Percentiles rank a stretch among this genome's conserved stretches.
These are phyloP conservation scores for Viola pubescens DNA, from an alignment of 441 rosid species.

Conservation along the genomic window DNA sequence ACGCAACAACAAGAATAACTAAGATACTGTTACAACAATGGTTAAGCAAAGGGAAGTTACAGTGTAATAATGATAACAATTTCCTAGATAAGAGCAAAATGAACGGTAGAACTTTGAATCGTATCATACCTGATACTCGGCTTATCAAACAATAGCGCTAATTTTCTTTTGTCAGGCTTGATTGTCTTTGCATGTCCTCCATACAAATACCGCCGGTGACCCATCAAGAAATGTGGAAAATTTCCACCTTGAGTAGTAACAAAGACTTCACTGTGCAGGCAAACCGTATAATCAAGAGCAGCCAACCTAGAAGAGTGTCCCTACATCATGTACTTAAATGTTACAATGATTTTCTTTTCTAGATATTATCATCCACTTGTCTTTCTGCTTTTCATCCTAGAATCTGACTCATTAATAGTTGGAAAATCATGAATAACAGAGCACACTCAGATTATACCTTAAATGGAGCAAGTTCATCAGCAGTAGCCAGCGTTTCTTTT, in stretches of 20 bases:
- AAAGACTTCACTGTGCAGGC: conserved; percentile 90
- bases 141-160: conserved; percentile 74
- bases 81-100: background rate
- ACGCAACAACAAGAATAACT: too few species aligned
- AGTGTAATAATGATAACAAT: background rate
- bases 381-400: background rate
- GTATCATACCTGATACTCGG: conserved; percentile 55
- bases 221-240: conserved; percentile 93
- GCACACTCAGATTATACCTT: conserved; percentile 41
- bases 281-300: conserved; percentile 86
- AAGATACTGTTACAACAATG: too few species aligned
- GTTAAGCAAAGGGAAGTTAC: background rate
- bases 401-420: background rate
- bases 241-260: conserved; percentile 99
- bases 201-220: conserved; percentile 80
- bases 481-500: conserved; percentile 67
- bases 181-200: conserved; percentile 90
- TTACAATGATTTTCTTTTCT: conserved; percentile 17
- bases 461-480: conserved; percentile 80
- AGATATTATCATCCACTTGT: background rate
- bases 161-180: conserved; percentile 81
- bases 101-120: conserved; percentile 5
- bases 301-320: conserved; percentile 90
- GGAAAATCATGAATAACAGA: background rate
- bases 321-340: conserved; percentile 35